Percentiles rank a stretch among this genome's conserved stretches.
These are phyloP conservation scores for Ceratobasidium sp. DNA, from an alignment of 1,284 basidiomycete genomes.

Conservation along the genomic window DNA sequence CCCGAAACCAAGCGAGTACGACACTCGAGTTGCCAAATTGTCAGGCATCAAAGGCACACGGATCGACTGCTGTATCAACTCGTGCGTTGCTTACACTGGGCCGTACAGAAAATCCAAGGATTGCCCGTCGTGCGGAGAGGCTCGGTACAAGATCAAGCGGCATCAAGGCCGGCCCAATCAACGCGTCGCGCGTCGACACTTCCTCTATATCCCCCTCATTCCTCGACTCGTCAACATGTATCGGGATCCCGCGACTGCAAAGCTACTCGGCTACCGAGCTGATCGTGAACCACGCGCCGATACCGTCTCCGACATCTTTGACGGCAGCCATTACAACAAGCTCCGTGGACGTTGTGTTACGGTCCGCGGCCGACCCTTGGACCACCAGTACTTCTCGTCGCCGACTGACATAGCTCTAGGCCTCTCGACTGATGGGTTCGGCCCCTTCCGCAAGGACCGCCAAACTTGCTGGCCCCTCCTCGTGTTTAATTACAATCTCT, in stretches of 20 bases:
- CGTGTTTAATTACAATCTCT: conserved; percentile 34
- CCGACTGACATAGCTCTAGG: conserved; percentile 24
- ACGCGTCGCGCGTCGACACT: neutral
- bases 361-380: conserved; percentile 8
- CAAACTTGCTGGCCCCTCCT: conserved; percentile 3
- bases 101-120: neutral
- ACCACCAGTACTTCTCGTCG: conserved; percentile 23
- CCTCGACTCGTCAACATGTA: conserved; percentile 33
- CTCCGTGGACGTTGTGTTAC: neutral
- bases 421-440: conserved; percentile 21
- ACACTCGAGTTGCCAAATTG: neutral
- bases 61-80: conserved; percentile 41
- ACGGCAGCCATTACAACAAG: conserved; percentile 14
- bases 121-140: conserved; percentile 39
- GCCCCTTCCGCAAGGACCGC: conserved; percentile 20
- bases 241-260: conserved; percentile 38
- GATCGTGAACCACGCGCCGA: neutral
- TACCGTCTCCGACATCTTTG: conserved; percentile 34
- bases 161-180: neutral
- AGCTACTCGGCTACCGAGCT: neutral
- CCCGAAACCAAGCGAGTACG: neutral
- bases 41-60: neutral
- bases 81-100: conserved; percentile 39
- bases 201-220: conserved; percentile 41
- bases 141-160: conserved; percentile 23